A percentile compares a stretch with the other conserved stretches of the same genome.
These are phyloP conservation scores for Acanthamoeba quina DNA, from an alignment of 208 protist genomes.

Conservation along the genomic window DNA sequence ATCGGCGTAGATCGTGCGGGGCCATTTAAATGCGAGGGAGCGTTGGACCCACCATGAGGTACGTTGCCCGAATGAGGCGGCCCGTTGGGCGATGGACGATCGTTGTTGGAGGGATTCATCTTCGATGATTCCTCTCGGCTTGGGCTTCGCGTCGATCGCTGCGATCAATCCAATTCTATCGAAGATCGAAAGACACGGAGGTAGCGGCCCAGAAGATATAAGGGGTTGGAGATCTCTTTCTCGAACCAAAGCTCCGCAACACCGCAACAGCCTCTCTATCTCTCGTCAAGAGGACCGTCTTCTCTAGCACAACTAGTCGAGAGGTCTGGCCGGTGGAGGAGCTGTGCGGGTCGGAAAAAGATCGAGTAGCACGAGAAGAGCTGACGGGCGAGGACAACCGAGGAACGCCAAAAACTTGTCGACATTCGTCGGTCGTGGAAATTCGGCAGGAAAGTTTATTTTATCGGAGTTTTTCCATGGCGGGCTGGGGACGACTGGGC, in stretches of 20 bases:
- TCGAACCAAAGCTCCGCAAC: too few species aligned
- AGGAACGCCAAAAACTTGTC: slow-evolving; percentile 1
- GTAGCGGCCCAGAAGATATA: background rate
- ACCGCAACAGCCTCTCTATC: background rate
- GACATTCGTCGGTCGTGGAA: background rate
- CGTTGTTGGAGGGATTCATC: slow-evolving; percentile 19
- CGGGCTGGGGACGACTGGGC: too few species aligned
- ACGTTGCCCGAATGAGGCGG: background rate
- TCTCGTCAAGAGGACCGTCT: background rate
- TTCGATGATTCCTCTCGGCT: background rate
- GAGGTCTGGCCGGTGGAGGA: background rate
- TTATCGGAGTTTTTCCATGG: background rate
- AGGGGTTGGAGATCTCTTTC: background rate
- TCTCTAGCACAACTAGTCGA: background rate
- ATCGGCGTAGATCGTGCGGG: background rate
- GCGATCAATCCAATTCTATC: slow-evolving; percentile 26
- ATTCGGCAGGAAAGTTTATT: slow-evolving; percentile 4
- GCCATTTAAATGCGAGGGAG: slow-evolving; percentile 17
- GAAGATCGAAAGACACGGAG: slow-evolving; percentile 36
- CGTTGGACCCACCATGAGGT: background rate
- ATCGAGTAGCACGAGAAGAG: slow-evolving; percentile 29
- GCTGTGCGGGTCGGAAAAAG: background rate
- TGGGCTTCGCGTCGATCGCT: background rate
- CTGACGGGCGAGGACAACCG: background rate
- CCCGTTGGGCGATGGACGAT: background rate